These are phyloP conservation scores for Astraeus odoratus DNA, from an alignment of 768 basidiomycete genomes.

Conservation along the genomic window DNA sequence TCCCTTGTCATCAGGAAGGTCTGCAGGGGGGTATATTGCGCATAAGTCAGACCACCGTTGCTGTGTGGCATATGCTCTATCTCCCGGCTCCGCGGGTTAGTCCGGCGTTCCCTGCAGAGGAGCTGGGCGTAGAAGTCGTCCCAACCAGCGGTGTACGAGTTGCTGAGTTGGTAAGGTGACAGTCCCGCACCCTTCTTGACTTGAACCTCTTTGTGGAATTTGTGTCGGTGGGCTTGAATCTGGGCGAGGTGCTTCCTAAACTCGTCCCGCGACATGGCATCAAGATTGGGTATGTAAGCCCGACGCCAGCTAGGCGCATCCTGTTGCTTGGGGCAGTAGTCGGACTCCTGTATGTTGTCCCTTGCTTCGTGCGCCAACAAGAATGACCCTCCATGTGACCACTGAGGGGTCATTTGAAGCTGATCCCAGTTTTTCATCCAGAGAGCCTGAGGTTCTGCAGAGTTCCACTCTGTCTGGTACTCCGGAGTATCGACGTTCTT, in stretches of 20 bases:
- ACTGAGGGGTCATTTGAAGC: constrained; percentile 26
- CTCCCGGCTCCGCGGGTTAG: constrained; percentile 18
- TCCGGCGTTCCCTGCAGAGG: constrained; percentile 18
- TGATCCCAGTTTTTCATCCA: constrained; percentile 66
- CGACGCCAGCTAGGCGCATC: constrained; percentile 16
- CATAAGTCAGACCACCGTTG: constrained; percentile 56
- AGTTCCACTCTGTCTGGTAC: constrained; percentile 73
- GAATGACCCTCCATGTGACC: not conserved
- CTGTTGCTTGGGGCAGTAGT: constrained; percentile 16
- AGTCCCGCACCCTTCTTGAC: constrained; percentile 11
- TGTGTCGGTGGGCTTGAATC: constrained; percentile 47
- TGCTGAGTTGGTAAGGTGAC: constrained; percentile 25
- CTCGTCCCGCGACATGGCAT: constrained; percentile 51
- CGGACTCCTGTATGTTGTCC: constrained; percentile 20
- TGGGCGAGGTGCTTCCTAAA: constrained; percentile 56
- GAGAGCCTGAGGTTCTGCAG: constrained; percentile 56
- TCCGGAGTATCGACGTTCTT: constrained; percentile 63
- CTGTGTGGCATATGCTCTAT: constrained; percentile 65
- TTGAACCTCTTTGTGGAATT: constrained; percentile 39
- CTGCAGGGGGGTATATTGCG: constrained; percentile 47
- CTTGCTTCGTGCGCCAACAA: constrained; percentile 10
- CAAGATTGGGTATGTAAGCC: constrained; percentile 42
- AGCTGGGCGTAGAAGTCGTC: constrained; percentile 17
- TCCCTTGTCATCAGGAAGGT: constrained; percentile 42
- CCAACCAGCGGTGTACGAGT: constrained; percentile 17